These are phyloP conservation scores for Leptographium radiaticola DNA, from an alignment of 2,329 filamentous ascomycete genomes.

Conservation along the genomic window DNA sequence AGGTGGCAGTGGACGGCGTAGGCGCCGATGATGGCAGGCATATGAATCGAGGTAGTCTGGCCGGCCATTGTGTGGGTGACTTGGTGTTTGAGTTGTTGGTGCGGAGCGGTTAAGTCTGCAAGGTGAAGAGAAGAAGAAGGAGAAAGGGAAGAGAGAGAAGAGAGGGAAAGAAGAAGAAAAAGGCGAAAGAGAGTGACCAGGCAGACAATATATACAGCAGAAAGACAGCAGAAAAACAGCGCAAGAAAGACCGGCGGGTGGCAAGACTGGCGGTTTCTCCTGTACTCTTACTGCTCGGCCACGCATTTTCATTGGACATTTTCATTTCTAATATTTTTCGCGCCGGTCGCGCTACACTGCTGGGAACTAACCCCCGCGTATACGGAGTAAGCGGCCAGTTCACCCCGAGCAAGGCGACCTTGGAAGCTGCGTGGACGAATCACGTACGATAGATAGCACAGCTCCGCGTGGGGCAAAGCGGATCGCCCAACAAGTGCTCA, in stretches of 20 bases:
- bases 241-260: neutral
- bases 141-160: neutral
- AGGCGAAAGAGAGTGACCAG: neutral
- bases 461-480: no score
- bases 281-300: neutral
- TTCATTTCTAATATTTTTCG: neutral
- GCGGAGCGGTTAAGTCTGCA: neutral
- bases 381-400: neutral
- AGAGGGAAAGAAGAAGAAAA: neutral
- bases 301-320: neutral
- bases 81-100: neutral
- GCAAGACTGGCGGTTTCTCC: neutral
- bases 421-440: no score
- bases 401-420: no score
- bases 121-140: neutral
- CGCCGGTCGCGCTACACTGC: no score
- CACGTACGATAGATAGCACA: no score
- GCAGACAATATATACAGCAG: neutral
- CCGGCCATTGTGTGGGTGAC: neutral
- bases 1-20: conserved; percentile 39
- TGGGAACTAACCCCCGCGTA: neutral
- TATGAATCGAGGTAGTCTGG: neutral
- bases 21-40: conserved; percentile 16
- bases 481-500: no score
- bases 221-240: neutral